Evolutionary conservation across 2,329 filamentous ascomycete species (phyloP).

Genomic region (Colletotrichum tabaci): DNA sequence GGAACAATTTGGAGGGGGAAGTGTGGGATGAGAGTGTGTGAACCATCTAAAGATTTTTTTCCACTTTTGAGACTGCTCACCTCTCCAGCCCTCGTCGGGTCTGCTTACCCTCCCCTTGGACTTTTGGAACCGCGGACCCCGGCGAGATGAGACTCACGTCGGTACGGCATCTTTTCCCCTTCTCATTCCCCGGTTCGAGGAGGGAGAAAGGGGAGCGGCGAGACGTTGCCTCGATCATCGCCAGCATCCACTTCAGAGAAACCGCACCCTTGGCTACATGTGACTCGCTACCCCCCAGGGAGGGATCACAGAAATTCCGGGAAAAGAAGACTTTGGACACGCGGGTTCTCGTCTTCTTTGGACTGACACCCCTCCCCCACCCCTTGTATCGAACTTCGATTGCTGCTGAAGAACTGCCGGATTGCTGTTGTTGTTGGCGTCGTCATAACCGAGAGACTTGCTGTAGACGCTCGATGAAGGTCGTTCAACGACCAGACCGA

Average conservation of each 20-base stretch:
- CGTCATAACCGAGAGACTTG: slow-evolving; percentile 2
- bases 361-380: not conserved
- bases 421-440: slow-evolving; percentile 2
- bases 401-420: slow-evolving; percentile 32
- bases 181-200: not conserved
- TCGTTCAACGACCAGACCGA: slow-evolving; percentile 12
- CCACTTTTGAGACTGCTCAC: slow-evolving; percentile 1
- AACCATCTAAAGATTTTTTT: slow-evolving; percentile 7
- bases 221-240: not conserved
- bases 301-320: not conserved
- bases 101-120: not conserved
- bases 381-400: not conserved
- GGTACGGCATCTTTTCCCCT: not conserved
- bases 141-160: not conserved
- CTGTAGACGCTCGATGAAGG: slow-evolving; percentile 18
- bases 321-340: not conserved
- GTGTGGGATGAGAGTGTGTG: not conserved
- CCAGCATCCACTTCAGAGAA: not conserved
- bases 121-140: slow-evolving; percentile 1
- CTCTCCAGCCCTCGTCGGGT: slow-evolving; percentile 1
- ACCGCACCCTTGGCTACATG: not conserved
- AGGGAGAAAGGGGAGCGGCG: not conserved
- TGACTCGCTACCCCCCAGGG: not conserved
- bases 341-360: not conserved
- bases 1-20: not conserved